Evolutionary conservation across 495 filamentous ascomycete species (phyloP).

Genomic region (Paragyromitra xinjiangensis): DNA sequence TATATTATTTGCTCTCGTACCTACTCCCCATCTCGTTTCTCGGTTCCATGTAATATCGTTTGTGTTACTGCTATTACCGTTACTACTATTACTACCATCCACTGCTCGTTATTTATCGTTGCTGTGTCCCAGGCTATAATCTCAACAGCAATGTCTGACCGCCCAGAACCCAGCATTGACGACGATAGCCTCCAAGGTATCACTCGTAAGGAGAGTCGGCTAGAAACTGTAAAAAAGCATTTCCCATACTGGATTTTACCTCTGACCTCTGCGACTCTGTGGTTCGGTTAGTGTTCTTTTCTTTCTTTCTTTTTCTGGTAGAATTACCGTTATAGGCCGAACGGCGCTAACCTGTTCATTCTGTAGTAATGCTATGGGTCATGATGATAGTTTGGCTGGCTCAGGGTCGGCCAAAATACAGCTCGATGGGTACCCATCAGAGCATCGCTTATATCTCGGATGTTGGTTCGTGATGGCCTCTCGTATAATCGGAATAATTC

Average conservation of each 20-base stretch:
- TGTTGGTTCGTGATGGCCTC: constrained; percentile 67
- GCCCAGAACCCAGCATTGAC: constrained; percentile 12
- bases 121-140: background rate
- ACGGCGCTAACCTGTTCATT: background rate
- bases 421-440: constrained; percentile 71
- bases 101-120: background rate
- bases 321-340: background rate
- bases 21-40: background rate
- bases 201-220: constrained; percentile 44
- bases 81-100: background rate
- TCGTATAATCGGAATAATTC: background rate
- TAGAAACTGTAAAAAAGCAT: constrained; percentile 55
- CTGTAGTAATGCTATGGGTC: constrained; percentile 69
- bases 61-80: background rate
- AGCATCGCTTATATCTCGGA: constrained; percentile 88
- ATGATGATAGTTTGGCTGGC: constrained; percentile 77
- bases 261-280: constrained; percentile 78
- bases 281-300: constrained; percentile 69
- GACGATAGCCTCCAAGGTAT: constrained; percentile 34
- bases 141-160: constrained; percentile 11
- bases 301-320: background rate
- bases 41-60: background rate
- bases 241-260: constrained; percentile 79
- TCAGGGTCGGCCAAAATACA: constrained; percentile 68
- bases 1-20: constrained; percentile 12